Base-by-base conservation (phyloP, 805 yeast genomes). In the Metschnikowia gelsemii region DNA sequence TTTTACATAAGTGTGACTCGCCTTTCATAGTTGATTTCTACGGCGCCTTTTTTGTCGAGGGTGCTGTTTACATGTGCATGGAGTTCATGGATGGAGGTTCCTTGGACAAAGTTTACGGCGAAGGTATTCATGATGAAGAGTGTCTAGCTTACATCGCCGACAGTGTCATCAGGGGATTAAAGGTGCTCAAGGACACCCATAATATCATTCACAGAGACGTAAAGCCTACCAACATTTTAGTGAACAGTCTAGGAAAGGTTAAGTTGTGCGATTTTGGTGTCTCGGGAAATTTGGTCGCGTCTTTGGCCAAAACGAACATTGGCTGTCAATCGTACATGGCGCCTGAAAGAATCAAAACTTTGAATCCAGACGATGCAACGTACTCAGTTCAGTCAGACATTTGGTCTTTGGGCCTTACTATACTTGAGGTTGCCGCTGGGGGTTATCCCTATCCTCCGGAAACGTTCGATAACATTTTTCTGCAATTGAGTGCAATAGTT, bases 301-400 rank as follows among this genome's bases (percentile, higher is more conserved):
- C 96, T 0, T 72, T 91, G 54, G 98, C 98, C 12, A 82, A 88
- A 56, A 91, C 99, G 0, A 91, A 93, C 55, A 88, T 91, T 51
- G 99, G 99, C 4, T 91, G 99, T 64, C 99, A 93, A 65, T 85
- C 96, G 1, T 91, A 91, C 63, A 93, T 93, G 98, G 98, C 98
- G 1, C 99, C 99, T 1, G 99, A 91, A 61, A 77, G 99, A 57
- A 93, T 93, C 53, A 81, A 82, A 57, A 78, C 86, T 0, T 55
- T 75, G 46, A 80, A 70, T 49, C 91, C 89, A 1, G 89, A 84
- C 57, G 90, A 80, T 51, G 72, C 78, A 7, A 79, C 93, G 0
- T 91, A 91, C 63, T 81, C 96, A 1, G 96, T 89, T 3, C 97
- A 91, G 58, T 83, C 95, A 8, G 99, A 91, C 64, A 80, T 91